Base-by-base conservation (phyloP, 257 asterid species). In the Scutellaria minor region DNA sequence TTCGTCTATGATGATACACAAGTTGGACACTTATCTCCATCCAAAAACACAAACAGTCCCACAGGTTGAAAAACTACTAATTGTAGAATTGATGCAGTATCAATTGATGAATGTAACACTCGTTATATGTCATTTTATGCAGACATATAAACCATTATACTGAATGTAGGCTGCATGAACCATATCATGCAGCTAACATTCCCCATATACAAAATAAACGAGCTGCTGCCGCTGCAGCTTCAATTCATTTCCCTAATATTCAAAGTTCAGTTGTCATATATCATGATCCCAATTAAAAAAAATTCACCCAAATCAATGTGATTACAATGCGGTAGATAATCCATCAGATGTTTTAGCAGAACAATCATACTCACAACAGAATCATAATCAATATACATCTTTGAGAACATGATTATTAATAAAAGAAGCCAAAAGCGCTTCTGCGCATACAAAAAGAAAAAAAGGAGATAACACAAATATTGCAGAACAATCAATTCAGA, bases 11-110 rank as follows among this genome's bases (percentile, higher is more conserved):
- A 55, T 7, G 14, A 8, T 24, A 37, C 62, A 24, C 58, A 52
- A 52, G 58, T 13, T 14, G 5, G 35, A 20, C 53, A 15, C 9
- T 35, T 24, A 57, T 7, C 67, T 56, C 56, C 40, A 39, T 35
- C 47, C 55, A 1, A 45, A n/a, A 2, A 61, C 11, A 22, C 41
- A 55, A 68, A 40, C 50, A 4, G 57, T 70, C 58, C 24, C 37
- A 45, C 39, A 39, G 41, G 27, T 14, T 7, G 5, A 42, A 45
- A 56, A 11, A 11, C 46, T 37, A 61, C 24, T 8, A 18, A 35
- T 60, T 71, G 52, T 61, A 71, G 51, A 27, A 61, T 35, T 59
- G 62, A 61, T 61, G 10, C 63, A 61, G 35, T 66, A 55, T 12
- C 55, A 6, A 18, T 27, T 54, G 41, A 54, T 12, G 20, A 39